Percentiles rank a stretch among this genome's conserved stretches.
Conservation (phyloP, 2,329 filamentous ascomycete genomes). For the Paracoccidioides lutzii region DNA sequence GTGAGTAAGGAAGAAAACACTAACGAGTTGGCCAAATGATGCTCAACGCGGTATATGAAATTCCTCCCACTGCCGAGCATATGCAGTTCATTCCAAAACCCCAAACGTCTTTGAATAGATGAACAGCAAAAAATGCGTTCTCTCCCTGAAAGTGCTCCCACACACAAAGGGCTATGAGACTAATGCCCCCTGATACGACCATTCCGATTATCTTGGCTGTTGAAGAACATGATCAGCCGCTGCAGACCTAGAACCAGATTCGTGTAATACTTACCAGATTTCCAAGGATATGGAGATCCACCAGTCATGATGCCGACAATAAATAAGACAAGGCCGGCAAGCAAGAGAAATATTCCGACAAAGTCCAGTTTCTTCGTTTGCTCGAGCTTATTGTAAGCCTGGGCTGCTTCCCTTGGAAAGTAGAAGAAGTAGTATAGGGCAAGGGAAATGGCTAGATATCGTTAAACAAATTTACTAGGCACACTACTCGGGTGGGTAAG, state of each 20-base stretch:
- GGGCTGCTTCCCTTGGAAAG: not conserved
- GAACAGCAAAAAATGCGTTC: not conserved
- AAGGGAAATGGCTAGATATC: not conserved
- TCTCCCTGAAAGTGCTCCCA: not conserved
- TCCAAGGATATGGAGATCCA: slow-evolving; percentile 11
- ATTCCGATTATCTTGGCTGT: not conserved
- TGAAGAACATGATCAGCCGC: not conserved
- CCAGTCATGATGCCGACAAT: slow-evolving; percentile 11
- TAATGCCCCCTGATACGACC: not conserved
- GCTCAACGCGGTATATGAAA: not conserved
- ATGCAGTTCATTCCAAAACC: slow-evolving; percentile 3
- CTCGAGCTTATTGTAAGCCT: slow-evolving; percentile 4
- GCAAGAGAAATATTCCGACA: slow-evolving; percentile 9
- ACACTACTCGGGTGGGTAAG: not conserved
- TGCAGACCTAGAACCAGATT: not conserved
- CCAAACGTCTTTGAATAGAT: slow-evolving; percentile 2
- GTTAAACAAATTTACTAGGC: not conserved
- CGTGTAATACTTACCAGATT: not conserved
- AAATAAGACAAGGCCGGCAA: slow-evolving; percentile 10
- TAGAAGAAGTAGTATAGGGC: not conserved
- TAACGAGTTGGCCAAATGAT: slow-evolving; percentile 1
- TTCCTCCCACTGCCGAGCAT: not conserved
- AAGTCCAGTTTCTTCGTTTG: slow-evolving; percentile 11
- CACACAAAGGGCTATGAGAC: not conserved
- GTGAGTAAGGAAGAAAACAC: not conserved